Conservation (phyloP, 306 rosid species). For the Trifolium fragiferum region DNA sequence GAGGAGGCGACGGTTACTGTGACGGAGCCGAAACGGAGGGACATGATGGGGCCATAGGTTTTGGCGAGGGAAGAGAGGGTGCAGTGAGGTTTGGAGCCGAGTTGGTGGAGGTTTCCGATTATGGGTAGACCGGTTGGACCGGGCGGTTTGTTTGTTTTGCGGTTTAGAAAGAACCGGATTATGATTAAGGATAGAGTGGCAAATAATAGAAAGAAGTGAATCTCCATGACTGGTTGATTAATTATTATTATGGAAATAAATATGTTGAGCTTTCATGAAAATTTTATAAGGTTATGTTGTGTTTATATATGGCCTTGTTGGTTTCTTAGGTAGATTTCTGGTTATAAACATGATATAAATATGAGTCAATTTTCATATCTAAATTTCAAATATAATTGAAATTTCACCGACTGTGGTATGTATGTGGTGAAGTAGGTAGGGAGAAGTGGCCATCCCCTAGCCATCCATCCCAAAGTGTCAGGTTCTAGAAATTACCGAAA, state of each 20-base stretch:
- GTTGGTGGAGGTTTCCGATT: conserved; percentile 65
- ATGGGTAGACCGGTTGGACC: conserved; percentile 62
- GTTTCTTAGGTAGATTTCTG: no score
- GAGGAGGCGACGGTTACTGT: conserved; percentile 54
- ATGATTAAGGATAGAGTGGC: conserved; percentile 21
- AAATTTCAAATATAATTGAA: no score
- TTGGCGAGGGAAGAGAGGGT: conserved; percentile 50
- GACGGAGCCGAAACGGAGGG: conserved; percentile 60
- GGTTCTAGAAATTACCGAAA: not conserved
- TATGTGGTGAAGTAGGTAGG: no score
- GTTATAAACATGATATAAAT: no score
- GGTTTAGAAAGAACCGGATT: conserved; percentile 15
- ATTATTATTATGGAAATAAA: not conserved
- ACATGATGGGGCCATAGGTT: conserved; percentile 57
- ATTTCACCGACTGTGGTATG: no score
- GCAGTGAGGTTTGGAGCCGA: conserved; percentile 53
- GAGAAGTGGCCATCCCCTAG: no score
- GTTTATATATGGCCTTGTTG: no score
- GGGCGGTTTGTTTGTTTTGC: conserved; percentile 40
- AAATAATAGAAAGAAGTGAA: conserved; percentile 38
- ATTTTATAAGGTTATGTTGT: no score
- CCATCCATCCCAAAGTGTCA: not conserved
- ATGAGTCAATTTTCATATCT: no score
- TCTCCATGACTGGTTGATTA: conserved; percentile 37
- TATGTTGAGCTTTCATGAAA: not conserved